Evolutionary conservation across 805 yeast species (phyloP), one percentile per base, ranked within the genome.

Genomic region (Teunomyces stri): DNA sequence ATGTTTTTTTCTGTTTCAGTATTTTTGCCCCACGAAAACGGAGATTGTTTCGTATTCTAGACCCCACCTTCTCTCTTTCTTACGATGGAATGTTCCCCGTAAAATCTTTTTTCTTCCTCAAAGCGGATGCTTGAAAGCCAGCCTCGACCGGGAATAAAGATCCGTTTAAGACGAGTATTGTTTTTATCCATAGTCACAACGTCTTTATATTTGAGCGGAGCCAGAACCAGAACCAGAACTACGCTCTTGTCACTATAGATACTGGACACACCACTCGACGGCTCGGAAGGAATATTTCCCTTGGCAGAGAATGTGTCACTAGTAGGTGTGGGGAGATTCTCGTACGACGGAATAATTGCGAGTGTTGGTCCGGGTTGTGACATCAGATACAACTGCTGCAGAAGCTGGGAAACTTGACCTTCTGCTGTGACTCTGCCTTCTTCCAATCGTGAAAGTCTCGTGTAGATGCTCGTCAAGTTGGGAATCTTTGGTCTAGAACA

Each of bases 141-240:
- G 0, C 84, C 83, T 36, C 72, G 57, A 9, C 73, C 74, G 1
- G 80, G 81, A 28, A 79, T 65, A 49, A 71, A 76, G 2, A 77
- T 56, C 29, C 84, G 55, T 42, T 75, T 64, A 43, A 68, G 70
- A 5, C 67, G 70, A 37, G 66, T 69, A 0, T 79, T 79, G 37
- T 67, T 59, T 33, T 58, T 60, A 50, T 72, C 78, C 15, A 30
- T 28, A 13, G 48, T 55, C 10, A 49, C 52, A 33, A 56, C 47
- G 34, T 62, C 65, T 27, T 44, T 28, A 40, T 58, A 61, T 13
- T 51, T 48, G n/a, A 40, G 47, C 2, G 40, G 40, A n/a, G 18
- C 28, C 12, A 12, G 13, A 10, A 9, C 27, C 11, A 9, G 27
- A 25, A 9, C 27, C 27, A 25, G 27, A 7, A 9, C 27, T 9